A percentile compares a stretch with the other conserved stretches of the same genome.
Conservation (phyloP, 139 green algal genomes). For the Chlorella sp. region DNA sequence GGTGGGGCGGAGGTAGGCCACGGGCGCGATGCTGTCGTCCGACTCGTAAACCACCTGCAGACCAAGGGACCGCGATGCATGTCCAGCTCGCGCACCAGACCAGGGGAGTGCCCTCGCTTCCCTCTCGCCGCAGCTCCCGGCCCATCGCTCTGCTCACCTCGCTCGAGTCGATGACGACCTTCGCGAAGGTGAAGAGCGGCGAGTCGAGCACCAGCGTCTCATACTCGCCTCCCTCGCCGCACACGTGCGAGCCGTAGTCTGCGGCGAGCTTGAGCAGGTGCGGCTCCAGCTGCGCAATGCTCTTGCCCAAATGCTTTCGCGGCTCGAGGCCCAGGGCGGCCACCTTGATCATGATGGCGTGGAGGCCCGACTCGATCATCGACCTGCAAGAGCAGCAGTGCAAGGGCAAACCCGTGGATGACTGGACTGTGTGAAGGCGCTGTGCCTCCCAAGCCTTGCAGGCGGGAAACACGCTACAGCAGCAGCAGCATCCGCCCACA, state of each 20-base stretch:
- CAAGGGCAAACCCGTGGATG: too few species aligned
- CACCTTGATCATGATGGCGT: conserved; percentile 81
- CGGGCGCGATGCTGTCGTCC: conserved; percentile 23
- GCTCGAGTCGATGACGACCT: conserved; percentile 67
- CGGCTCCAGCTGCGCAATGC: conserved; percentile 49
- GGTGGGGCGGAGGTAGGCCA: conserved; percentile 55
- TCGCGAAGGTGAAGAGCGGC: conserved; percentile 64
- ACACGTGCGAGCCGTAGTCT: conserved; percentile 82
- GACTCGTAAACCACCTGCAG: conserved; percentile 38
- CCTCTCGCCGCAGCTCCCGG: too few species aligned
- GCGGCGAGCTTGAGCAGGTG: conserved; percentile 34
- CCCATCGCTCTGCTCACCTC: too few species aligned
- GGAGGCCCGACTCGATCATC: conserved; percentile 60
- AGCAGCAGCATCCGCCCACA: too few species aligned
- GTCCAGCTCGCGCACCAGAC: too few species aligned
- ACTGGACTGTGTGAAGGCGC: too few species aligned
- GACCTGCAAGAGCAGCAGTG: conserved; percentile 14
- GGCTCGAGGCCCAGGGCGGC: conserved; percentile 82
- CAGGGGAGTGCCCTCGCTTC: too few species aligned
- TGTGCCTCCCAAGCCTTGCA: too few species aligned
- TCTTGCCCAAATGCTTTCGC: conserved; percentile 75
- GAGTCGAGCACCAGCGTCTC: conserved; percentile 92
- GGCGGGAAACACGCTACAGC: too few species aligned
- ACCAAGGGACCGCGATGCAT: too few species aligned
- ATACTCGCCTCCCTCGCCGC: conserved; percentile 97